A percentile compares a stretch with the other conserved stretches of the same genome.
These are phyloP conservation scores for Apiospora marii DNA, from an alignment of 2,329 filamentous ascomycete species.

Conservation along the genomic window DNA sequence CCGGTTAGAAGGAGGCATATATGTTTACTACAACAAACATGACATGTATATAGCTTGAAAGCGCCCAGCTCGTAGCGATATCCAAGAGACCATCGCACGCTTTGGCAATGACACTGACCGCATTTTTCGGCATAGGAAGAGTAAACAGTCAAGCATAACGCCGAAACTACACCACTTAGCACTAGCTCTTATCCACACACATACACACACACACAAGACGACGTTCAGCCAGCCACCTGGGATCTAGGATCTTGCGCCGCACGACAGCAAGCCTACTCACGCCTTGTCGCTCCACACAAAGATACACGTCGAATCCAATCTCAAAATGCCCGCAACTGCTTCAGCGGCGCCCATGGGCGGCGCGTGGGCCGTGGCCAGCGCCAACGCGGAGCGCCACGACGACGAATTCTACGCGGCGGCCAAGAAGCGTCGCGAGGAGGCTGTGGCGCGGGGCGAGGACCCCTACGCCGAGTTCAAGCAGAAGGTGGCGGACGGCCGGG, in stretches of 20 bases:
- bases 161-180: not conserved
- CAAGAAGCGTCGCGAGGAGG: constrained; percentile 24
- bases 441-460: constrained; percentile 26
- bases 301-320: too few relatives aligned
- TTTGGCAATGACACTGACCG: not conserved
- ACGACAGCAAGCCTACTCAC: not conserved
- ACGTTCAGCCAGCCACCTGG: not conserved
- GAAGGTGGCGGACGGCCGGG: constrained; percentile 18
- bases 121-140: not conserved
- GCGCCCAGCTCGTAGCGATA: not conserved
- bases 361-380: not conserved
- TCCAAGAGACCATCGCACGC: not conserved
- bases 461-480: constrained; percentile 27
- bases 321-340: not conserved
- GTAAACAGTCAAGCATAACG: not conserved
- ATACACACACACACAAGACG: not conserved
- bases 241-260: not conserved
- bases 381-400: constrained; percentile 22
- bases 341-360: not conserved
- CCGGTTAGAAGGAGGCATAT: not conserved
- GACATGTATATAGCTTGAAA: not conserved
- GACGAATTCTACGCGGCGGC: constrained; percentile 26
- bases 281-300: not conserved
- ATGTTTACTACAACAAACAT: too few relatives aligned
- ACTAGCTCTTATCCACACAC: not conserved